These are phyloP conservation scores for Taphrina deformans DNA, from an alignment of 1,139 yeast genomes.

Conservation along the genomic window DNA sequence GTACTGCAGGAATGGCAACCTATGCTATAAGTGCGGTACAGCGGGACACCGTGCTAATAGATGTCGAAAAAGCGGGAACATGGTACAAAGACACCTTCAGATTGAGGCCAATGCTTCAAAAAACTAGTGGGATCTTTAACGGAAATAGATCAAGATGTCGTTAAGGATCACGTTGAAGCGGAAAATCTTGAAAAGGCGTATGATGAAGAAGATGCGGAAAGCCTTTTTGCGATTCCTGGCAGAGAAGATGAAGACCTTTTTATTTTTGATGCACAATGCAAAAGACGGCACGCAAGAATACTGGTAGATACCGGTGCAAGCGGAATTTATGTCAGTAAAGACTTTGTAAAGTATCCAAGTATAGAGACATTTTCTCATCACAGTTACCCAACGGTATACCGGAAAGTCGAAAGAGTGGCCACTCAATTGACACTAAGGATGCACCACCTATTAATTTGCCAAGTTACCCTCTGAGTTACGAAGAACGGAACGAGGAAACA, in stretches of 20 bases:
- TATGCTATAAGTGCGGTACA: background rate
- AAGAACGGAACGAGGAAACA: background rate
- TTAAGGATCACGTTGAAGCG: too few relatives aligned
- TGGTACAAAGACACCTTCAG: too few relatives aligned
- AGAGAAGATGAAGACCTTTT: background rate
- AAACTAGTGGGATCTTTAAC: background rate
- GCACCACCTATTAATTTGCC: background rate
- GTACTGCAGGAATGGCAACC: background rate
- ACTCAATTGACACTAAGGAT: background rate
- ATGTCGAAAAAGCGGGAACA: background rate
- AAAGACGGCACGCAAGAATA: background rate
- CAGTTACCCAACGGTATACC: background rate
- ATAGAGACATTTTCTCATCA: background rate
- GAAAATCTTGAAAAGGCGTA: too few relatives aligned
- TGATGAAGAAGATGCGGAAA: background rate
- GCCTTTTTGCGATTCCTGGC: background rate
- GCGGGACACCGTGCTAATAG: background rate
- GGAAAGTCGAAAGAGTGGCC: background rate
- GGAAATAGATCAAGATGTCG: background rate
- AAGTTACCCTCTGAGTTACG: background rate
- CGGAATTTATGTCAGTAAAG: background rate
- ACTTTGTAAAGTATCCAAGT: background rate
- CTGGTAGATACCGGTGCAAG: background rate
- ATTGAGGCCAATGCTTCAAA: too few relatives aligned
- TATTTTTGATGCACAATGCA: background rate